Evolutionary conservation across 2,329 filamentous ascomycete species (phyloP).

Genomic region (Cercospora beticola): DNA sequence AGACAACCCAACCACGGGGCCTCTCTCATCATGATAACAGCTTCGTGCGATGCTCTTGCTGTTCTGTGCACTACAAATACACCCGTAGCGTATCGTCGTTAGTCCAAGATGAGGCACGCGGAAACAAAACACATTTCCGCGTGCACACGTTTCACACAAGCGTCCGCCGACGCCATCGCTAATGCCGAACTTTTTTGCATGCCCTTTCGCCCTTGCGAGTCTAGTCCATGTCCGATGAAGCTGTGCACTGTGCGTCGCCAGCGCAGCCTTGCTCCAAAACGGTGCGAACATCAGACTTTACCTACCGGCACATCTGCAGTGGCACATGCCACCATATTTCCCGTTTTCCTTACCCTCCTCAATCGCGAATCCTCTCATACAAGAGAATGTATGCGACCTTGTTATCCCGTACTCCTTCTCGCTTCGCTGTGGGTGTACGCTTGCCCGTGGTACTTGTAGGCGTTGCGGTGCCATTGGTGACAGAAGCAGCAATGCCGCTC

Average conservation of each 20-base stretch:
- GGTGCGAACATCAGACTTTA: not conserved
- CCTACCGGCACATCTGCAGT: not conserved
- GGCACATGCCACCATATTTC: not conserved
- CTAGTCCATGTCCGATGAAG: not conserved
- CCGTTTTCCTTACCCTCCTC: not conserved
- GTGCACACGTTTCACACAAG: slow-evolving; percentile 4
- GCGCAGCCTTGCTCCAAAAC: not conserved
- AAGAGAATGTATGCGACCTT: slow-evolving; percentile 97
- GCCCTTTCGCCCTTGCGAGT: not conserved
- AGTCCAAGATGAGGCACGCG: slow-evolving; percentile 1
- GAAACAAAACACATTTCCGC: not conserved
- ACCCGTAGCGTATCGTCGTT: slow-evolving; percentile 19
- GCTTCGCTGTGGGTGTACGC: slow-evolving; percentile 54
- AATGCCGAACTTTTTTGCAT: slow-evolving; percentile 12
- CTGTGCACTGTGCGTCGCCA: not conserved
- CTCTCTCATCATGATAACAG: not conserved
- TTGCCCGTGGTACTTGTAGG: slow-evolving; percentile 50
- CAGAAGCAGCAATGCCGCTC: slow-evolving; percentile 52
- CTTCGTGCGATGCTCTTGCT: slow-evolving; percentile 1
- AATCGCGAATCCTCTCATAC: slow-evolving; percentile 61
- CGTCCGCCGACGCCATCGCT: slow-evolving; percentile 13
- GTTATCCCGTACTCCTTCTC: slow-evolving; percentile 71
- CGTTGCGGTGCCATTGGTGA: slow-evolving; percentile 59
- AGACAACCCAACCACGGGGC: not conserved
- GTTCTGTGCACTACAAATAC: slow-evolving; percentile 19